These are phyloP conservation scores for Lonicera japonica DNA, from an alignment of 129 eudicot genomes.

Conservation along the genomic window DNA sequence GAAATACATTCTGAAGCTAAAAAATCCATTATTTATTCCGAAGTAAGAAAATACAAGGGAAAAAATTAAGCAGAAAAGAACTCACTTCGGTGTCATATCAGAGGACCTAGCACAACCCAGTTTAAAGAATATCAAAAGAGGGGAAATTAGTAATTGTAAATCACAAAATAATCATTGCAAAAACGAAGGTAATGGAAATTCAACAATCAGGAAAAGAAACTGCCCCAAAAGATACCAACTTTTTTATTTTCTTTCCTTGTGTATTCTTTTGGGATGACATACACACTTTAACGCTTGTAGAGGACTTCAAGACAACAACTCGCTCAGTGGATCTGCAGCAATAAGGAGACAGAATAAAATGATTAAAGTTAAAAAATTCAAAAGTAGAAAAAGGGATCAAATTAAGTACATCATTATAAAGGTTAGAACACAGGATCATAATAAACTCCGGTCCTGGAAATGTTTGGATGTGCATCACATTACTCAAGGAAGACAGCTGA, in stretches of 20 bases:
- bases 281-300: slow-evolving; percentile 27
- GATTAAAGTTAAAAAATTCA: background rate
- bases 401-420: too few species aligned
- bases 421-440: slow-evolving; percentile 2
- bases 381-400: background rate
- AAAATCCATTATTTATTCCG: background rate
- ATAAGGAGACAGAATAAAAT: slow-evolving; percentile 8
- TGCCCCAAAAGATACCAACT: slow-evolving; percentile 38
- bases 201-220: too few species aligned
- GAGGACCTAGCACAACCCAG: too few species aligned
- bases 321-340: background rate
- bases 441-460: background rate
- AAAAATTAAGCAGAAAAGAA: background rate
- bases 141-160: too few species aligned
- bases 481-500: too few species aligned
- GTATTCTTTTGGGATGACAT: slow-evolving; percentile 17
- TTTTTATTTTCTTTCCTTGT: slow-evolving; percentile 43
- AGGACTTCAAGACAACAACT: slow-evolving; percentile 19
- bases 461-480: too few species aligned
- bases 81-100: too few species aligned
- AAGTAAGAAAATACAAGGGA: background rate
- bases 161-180: too few species aligned
- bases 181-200: too few species aligned
- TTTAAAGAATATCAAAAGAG: too few species aligned
- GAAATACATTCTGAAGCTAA: background rate